phyloP scores from a whole-genome alignment of 331 rosid species.

The Quercus tomentella region DNA sequence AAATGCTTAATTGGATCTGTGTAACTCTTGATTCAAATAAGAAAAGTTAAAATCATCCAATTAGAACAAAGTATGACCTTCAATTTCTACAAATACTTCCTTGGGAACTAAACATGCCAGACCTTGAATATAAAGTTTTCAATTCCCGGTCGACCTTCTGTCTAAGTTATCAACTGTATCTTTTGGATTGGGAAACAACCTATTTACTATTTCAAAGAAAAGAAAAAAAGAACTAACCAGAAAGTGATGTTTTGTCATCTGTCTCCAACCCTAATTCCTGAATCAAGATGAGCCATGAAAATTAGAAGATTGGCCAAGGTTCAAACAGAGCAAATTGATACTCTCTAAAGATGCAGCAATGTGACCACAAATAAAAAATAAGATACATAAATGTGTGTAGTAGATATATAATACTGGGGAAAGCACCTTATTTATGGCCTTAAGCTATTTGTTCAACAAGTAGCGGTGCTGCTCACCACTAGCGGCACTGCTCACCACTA shows the following conservation, averaged over 20 bases:
- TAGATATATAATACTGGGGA: neutral
- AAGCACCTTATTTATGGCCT: conserved; percentile 96
- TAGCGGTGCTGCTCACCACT: conserved; percentile 99
- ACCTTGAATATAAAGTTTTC: neutral
- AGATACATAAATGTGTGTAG: neutral
- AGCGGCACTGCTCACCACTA: conserved; percentile 94
- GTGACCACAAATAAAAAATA: neutral
- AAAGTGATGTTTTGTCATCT: conserved; percentile 96
- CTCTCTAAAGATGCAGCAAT: neutral
- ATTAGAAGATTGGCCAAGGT: conserved; percentile 8
- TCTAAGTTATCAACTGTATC: neutral
- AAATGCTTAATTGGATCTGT: neutral
- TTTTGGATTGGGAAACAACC: neutral
- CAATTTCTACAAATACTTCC: neutral
- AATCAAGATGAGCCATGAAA: conserved; percentile 13
- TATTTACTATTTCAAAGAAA: neutral
- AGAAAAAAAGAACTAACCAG: conserved; percentile 60
- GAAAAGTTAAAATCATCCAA: neutral
- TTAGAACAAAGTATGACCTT: neutral
- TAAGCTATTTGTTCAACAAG: conserved; percentile 89
- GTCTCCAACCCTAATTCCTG: conserved; percentile 97
- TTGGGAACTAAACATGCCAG: neutral
- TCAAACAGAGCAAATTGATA: conserved; percentile 15
- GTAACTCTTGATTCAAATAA: neutral
- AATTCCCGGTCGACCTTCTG: neutral